Percentiles rank a stretch among this genome's conserved stretches.
Evolutionary conservation across 2,329 filamentous ascomycete species (phyloP).

Genomic region (Phaeosphaeriaceae sp.): DNA sequence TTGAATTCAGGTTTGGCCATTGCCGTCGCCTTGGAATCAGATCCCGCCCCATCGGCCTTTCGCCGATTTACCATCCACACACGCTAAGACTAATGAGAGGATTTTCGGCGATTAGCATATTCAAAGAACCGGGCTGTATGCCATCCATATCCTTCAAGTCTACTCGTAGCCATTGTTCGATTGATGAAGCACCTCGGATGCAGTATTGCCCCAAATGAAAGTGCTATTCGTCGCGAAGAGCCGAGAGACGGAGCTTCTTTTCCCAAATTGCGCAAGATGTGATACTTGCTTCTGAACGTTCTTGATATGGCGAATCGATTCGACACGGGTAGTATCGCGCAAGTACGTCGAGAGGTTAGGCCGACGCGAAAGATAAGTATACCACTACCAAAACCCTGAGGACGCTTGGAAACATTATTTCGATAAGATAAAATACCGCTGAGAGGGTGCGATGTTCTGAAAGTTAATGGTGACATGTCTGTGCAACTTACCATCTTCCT

Average conservation of each 20-base stretch:
- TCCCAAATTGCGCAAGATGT: slow-evolving; percentile 27
- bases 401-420: background rate
- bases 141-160: slow-evolving; percentile 29
- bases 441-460: too few relatives aligned
- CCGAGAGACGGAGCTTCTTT: slow-evolving; percentile 13
- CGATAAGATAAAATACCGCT: background rate
- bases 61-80: slow-evolving; percentile 18
- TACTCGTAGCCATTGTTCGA: slow-evolving; percentile 21
- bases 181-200: slow-evolving; percentile 12
- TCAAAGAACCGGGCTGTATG: slow-evolving; percentile 18
- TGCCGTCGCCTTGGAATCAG: slow-evolving; percentile 29
- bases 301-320: slow-evolving; percentile 34
- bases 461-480: too few relatives aligned
- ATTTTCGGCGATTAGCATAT: slow-evolving; percentile 28
- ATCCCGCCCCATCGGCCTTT: slow-evolving; percentile 35
- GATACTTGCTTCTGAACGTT: slow-evolving; percentile 27
- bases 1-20: slow-evolving; percentile 23
- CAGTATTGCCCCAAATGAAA: slow-evolving; percentile 26
- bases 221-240: slow-evolving; percentile 27
- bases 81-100: slow-evolving; percentile 25
- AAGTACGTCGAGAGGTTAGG: slow-evolving; percentile 12
- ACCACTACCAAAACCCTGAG: background rate
- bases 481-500: too few relatives aligned
- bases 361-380: background rate
- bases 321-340: slow-evolving; percentile 25